Evolutionary conservation across 1,284 basidiomycete species (phyloP).

Genomic region (Mycocalia duriaeana): DNA sequence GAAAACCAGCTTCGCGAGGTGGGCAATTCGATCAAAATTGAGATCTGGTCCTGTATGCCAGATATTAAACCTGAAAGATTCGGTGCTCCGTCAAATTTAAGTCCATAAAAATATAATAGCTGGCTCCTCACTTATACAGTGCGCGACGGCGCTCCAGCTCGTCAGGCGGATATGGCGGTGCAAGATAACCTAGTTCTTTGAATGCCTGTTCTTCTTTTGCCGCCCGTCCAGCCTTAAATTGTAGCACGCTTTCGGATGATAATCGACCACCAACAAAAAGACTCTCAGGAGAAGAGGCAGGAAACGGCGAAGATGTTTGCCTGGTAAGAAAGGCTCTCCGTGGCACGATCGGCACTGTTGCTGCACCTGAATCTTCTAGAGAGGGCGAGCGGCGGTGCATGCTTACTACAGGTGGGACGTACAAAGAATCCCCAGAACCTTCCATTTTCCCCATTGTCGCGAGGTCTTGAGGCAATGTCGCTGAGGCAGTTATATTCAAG

Average conservation of each 20-base stretch:
- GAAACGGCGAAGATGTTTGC: slow-evolving; percentile 57
- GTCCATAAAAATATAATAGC: too few species aligned
- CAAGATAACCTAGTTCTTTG: slow-evolving; percentile 63
- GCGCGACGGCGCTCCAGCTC: slow-evolving; percentile 78
- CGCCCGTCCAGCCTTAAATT: slow-evolving; percentile 38
- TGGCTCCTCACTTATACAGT: slow-evolving; percentile 67
- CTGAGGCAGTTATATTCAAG: background rate
- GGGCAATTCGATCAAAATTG: slow-evolving; percentile 90
- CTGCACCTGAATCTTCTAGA: slow-evolving; percentile 16
- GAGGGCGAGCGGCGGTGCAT: slow-evolving; percentile 7
- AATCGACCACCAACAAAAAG: slow-evolving; percentile 34
- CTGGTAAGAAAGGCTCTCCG: slow-evolving; percentile 50
- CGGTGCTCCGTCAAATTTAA: too few species aligned
- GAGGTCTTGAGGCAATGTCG: background rate
- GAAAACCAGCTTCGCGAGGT: slow-evolving; percentile 89
- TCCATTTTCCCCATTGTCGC: background rate
- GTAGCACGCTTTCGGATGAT: slow-evolving; percentile 24
- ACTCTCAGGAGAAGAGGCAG: slow-evolving; percentile 36
- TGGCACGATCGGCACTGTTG: slow-evolving; percentile 42
- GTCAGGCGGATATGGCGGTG: slow-evolving; percentile 76
- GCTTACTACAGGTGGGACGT: slow-evolving; percentile 2
- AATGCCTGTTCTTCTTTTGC: slow-evolving; percentile 59
- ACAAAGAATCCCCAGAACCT: background rate
- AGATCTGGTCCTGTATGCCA: slow-evolving; percentile 79
- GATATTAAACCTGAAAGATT: slow-evolving; percentile 79